A percentile compares a stretch with the other conserved stretches of the same genome.
Conservation (phyloP, 495 filamentous ascomycete species). For the Neurospora sp. region DNA sequence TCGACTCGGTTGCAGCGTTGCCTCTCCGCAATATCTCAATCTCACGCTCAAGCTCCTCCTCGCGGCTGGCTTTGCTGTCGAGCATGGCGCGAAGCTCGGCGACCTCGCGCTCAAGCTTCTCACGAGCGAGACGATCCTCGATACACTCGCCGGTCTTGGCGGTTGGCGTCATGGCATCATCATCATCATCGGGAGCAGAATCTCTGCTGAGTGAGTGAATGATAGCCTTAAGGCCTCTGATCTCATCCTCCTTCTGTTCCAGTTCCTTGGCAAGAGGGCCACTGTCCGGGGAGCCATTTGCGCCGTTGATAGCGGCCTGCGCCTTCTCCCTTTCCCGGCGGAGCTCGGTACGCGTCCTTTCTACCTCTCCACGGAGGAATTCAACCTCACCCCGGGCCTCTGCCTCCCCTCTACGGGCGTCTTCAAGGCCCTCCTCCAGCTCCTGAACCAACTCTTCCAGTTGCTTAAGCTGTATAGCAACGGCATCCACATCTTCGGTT, state of each 20-base stretch:
- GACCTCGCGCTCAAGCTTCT: constrained; percentile 67
- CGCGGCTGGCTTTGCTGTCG: constrained; percentile 61
- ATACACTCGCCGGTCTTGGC: constrained; percentile 41
- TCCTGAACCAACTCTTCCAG: constrained; percentile 94
- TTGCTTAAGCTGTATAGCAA: constrained; percentile 85
- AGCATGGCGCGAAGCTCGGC: constrained; percentile 60
- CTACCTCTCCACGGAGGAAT: constrained; percentile 90
- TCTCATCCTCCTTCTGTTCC: constrained; percentile 94
- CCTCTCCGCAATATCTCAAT: constrained; percentile 54
- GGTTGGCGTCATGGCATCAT: constrained; percentile 30
- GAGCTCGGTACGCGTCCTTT: constrained; percentile 83
- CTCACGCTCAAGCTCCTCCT: constrained; percentile 86
- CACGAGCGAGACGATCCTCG: constrained; percentile 43
- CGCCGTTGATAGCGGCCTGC: constrained; percentile 48
- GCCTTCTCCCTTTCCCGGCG: constrained; percentile 84
- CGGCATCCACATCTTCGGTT: constrained; percentile 80
- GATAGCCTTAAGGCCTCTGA: constrained; percentile 91
- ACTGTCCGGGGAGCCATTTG: constrained; percentile 38
- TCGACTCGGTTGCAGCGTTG: constrained; percentile 16
- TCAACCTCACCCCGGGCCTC: constrained; percentile 95
- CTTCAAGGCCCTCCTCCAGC: constrained; percentile 91
- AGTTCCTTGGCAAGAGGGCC: constrained; percentile 55
- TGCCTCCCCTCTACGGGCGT: constrained; percentile 90
- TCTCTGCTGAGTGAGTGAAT: constrained; percentile 87
- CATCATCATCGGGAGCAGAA: constrained; percentile 42